Conservation (phyloP, 2,329 filamentous ascomycete species). For the Calonectria honghensis region DNA sequence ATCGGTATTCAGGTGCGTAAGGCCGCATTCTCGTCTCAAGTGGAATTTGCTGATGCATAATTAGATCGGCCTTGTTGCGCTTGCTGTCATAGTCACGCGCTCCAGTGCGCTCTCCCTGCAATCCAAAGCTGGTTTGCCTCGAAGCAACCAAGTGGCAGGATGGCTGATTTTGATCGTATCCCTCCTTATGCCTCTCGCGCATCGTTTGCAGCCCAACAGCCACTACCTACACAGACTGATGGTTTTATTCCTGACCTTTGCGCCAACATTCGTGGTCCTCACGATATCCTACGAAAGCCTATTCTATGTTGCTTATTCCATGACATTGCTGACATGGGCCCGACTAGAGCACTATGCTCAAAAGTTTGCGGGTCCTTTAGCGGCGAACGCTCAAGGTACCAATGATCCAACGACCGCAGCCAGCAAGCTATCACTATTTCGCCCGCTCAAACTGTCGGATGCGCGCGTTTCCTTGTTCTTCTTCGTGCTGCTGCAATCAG, state of each 20-base stretch:
- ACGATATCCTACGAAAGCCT: not conserved
- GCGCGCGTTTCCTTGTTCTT: not conserved
- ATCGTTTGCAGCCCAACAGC: not conserved
- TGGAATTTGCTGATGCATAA: not conserved
- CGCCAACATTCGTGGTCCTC: conserved; percentile 10
- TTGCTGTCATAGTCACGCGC: not conserved
- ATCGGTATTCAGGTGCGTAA: not conserved
- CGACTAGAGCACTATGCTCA: not conserved
- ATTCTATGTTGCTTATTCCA: not conserved
- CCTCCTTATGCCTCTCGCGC: not conserved
- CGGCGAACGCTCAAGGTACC: not conserved
- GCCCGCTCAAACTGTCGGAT: not conserved
- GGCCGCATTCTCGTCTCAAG: too few relatives aligned
- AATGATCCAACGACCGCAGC: not conserved
- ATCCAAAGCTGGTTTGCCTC: not conserved
- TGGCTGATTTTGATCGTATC: not conserved
- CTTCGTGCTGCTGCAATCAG: not conserved
- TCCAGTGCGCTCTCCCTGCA: not conserved
- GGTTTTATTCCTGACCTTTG: conserved; percentile 1
- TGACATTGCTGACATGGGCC: not conserved
- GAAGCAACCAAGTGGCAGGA: not conserved
- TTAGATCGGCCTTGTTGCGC: not conserved
- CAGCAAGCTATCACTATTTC: too few relatives aligned
- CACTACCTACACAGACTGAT: not conserved
- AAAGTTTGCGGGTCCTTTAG: not conserved